Conservation (phyloP, 2,329 filamentous ascomycete species). For the Diaporthe ampelina region DNA sequence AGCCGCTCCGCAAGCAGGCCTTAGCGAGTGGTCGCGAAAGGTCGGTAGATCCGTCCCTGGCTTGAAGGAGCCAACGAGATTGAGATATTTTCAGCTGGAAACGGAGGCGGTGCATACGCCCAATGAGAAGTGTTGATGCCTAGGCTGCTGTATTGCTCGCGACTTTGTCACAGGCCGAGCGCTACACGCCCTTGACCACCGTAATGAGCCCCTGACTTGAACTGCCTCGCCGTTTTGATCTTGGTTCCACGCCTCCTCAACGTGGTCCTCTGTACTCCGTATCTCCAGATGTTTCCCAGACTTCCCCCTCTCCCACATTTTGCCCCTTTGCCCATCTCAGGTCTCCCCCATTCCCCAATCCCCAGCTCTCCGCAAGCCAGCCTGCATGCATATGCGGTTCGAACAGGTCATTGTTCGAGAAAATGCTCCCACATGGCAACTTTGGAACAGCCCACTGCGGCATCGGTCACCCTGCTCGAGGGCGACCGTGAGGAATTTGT, state of each 20-base stretch:
- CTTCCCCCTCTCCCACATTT: constrained; percentile 25
- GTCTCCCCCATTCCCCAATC: constrained; percentile 40
- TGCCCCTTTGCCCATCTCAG: constrained; percentile 13
- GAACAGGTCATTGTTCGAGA: constrained; percentile 27
- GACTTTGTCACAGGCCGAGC: constrained; percentile 5
- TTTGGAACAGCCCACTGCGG: background rate
- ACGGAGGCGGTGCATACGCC: constrained; percentile 25
- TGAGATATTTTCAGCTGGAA: constrained; percentile 25
- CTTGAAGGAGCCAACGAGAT: constrained; percentile 25
- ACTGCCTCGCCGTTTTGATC: constrained; percentile 17
- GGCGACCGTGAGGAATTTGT: background rate
- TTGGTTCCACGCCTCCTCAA: constrained; percentile 4
- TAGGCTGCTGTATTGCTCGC: constrained; percentile 17
- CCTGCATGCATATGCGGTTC: constrained; percentile 33
- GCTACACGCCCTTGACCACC: constrained; percentile 2
- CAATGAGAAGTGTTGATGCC: background rate
- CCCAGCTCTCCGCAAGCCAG: constrained; percentile 45
- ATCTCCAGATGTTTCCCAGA: constrained; percentile 28
- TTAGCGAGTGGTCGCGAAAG: constrained; percentile 17
- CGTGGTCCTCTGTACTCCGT: background rate
- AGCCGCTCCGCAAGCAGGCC: constrained; percentile 23
- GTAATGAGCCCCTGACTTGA: constrained; percentile 15
- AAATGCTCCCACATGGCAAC: constrained; percentile 31
- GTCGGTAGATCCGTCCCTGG: constrained; percentile 22
- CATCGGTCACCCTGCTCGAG: background rate